Conservation (phyloP, 176 grass and related monocot genomes). For the Olyra latifolia region DNA sequence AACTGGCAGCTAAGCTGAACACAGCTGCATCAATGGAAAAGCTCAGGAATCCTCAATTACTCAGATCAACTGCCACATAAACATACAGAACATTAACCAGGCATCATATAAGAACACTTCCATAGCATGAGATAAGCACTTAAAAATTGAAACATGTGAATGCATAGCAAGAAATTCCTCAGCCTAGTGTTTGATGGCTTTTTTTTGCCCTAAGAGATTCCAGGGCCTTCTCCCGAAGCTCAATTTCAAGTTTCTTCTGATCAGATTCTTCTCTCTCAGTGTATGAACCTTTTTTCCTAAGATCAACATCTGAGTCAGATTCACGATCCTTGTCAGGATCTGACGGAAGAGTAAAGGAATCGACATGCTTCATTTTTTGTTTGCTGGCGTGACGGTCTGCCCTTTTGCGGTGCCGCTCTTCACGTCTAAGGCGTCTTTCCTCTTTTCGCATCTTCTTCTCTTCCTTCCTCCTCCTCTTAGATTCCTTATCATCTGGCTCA, state of each 20-base stretch:
- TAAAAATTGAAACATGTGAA: constrained; percentile 44
- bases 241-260: constrained; percentile 79
- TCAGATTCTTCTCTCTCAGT: constrained; percentile 48
- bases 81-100: constrained; percentile 61
- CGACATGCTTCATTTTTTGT: constrained; percentile 42
- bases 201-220: constrained; percentile 78
- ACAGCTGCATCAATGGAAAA: constrained; percentile 59
- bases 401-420: constrained; percentile 66
- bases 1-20: constrained; percentile 61
- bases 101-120: constrained; percentile 54
- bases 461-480: constrained; percentile 72
- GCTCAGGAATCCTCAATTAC: constrained; percentile 59
- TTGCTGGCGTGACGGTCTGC: constrained; percentile 53
- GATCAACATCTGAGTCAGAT: constrained; percentile 53
- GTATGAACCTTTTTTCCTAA: constrained; percentile 40
- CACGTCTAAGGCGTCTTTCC: constrained; percentile 71
- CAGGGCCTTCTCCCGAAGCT: constrained; percentile 86
- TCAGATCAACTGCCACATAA: constrained; percentile 70
- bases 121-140: constrained; percentile 46
- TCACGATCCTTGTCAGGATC: constrained; percentile 48
- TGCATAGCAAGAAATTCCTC: constrained; percentile 35
- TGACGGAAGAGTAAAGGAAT: constrained; percentile 34
- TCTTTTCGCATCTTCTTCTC: constrained; percentile 77
- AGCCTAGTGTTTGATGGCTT: constrained; percentile 55
- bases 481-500: constrained; percentile 54